Evolutionary conservation across 805 yeast species (phyloP), one percentile per base, ranked within the genome.

Genomic region (Candida schatavii): DNA sequence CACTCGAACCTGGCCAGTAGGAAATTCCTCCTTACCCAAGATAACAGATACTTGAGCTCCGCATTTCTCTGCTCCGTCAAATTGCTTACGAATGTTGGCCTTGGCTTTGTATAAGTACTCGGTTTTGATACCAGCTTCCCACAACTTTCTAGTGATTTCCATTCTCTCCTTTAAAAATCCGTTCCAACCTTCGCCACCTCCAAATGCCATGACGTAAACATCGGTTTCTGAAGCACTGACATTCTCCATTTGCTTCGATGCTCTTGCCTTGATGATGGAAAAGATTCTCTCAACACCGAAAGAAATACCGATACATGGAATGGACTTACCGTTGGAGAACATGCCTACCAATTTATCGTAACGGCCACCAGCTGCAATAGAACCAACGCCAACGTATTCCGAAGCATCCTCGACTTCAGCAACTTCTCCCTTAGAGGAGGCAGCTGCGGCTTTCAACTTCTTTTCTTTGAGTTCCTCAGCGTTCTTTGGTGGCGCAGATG

Each of bases 331-430:
- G 51, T 82, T 83, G 33, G 95, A 82, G 62, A 93, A 93, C 99
- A 93, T 93, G 52, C 97, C 97, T 29, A 93, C 98, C 46, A 93
- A 78, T 56, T 85, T 85, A 65, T 93, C 99, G 66, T 93, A 93
- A 66, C 99, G 87, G 50, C 99, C 99, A 69, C 99, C 99, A 38
- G 96, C 99, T 39, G 97, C 96, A 57, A 93, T 89, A 4, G 99
- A 93, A 27, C 99, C 99, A 33, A 91, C 96, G 54, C 99, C 99
- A 41, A 93, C 98, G 54, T 86, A 88, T 49, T 88, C 97, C 40
- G 95, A 86, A 43, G 96, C 97, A 64, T 93, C 97, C 51, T 88
- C 97, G 40, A 78, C 91, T 14, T 77, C 86, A 31, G 57, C 64
- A 44, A 53, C 45, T 39, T 57, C 62, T 51, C 68, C 64, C 40